These are phyloP conservation scores for Cornus kousa DNA, from an alignment of 148 eudicot species.

Conservation along the genomic window DNA sequence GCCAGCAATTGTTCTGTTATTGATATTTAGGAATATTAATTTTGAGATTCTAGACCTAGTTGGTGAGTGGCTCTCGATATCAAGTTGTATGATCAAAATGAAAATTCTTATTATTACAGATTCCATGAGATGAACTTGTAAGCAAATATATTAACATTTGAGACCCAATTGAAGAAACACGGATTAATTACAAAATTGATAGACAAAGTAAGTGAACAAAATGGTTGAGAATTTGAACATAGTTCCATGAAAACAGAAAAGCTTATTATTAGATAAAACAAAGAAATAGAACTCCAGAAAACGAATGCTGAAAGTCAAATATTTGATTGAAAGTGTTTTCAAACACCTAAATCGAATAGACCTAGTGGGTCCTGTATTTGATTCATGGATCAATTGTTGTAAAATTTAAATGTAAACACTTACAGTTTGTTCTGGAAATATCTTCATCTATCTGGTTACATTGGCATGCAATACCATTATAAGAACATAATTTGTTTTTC, in stretches of 20 bases:
- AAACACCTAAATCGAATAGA: neutral
- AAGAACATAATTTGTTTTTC: too few species aligned
- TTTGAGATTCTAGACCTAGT: neutral
- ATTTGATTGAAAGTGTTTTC: neutral
- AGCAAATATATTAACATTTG: neutral
- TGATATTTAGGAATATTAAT: neutral
- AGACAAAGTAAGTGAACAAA: neutral
- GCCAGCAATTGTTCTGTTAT: neutral
- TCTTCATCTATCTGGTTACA: too few species aligned
- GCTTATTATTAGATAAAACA: neutral
- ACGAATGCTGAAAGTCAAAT: neutral
- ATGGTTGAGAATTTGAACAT: neutral
- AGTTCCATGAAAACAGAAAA: neutral
- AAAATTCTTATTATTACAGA: neutral
- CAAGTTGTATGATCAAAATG: neutral
- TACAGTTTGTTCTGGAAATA: too few species aligned
- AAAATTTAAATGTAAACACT: too few species aligned
- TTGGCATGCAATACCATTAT: too few species aligned
- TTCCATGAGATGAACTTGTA: neutral
- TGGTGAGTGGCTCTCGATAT: neutral
- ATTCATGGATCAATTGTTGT: neutral
- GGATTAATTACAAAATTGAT: too few species aligned
- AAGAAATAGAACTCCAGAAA: neutral
- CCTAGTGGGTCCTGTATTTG: neutral
- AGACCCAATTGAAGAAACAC: neutral